Percentiles rank a stretch among this genome's conserved stretches.
These are phyloP conservation scores for Halenospora varia DNA, from an alignment of 495 filamentous ascomycete species.

Conservation along the genomic window DNA sequence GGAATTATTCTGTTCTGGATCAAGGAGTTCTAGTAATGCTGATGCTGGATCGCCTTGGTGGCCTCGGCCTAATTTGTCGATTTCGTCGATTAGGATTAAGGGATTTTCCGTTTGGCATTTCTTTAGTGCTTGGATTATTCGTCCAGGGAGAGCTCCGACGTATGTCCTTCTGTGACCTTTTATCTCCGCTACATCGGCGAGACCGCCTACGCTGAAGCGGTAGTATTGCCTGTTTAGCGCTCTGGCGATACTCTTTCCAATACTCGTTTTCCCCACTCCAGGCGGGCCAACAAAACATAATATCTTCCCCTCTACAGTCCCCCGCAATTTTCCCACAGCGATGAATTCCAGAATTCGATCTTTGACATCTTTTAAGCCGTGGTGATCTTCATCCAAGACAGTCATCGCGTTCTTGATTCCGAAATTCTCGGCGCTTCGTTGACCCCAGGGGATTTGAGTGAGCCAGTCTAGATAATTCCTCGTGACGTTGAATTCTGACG, in stretches of 20 bases:
- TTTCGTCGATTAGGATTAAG: constrained; percentile 91
- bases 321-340: constrained; percentile 93
- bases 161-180: constrained; percentile 98
- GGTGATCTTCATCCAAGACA: constrained; percentile 95
- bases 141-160: constrained; percentile 90
- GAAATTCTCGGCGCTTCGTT: constrained; percentile 94
- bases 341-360: constrained; percentile 99
- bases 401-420: constrained; percentile 84
- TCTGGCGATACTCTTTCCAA: constrained; percentile 95
- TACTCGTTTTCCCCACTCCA: constrained; percentile 94
- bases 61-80: constrained; percentile 95
- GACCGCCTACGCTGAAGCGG: constrained; percentile 93
- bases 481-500: constrained; percentile 99
- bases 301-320: constrained; percentile 98
- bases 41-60: constrained; percentile 96
- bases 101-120: constrained; percentile 99
- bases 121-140: constrained; percentile 97
- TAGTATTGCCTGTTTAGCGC: constrained; percentile 96
- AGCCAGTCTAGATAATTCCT: constrained; percentile 98
- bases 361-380: constrained; percentile 97
- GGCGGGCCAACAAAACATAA: constrained; percentile 96
- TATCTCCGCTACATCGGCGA: constrained; percentile 98
- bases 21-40: constrained; percentile 88
- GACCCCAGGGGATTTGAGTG: constrained; percentile 97
- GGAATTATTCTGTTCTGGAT: constrained; percentile 95